Base-by-base conservation (phyloP, 768 basidiomycete species). In the Grammothele lineata region DNA sequence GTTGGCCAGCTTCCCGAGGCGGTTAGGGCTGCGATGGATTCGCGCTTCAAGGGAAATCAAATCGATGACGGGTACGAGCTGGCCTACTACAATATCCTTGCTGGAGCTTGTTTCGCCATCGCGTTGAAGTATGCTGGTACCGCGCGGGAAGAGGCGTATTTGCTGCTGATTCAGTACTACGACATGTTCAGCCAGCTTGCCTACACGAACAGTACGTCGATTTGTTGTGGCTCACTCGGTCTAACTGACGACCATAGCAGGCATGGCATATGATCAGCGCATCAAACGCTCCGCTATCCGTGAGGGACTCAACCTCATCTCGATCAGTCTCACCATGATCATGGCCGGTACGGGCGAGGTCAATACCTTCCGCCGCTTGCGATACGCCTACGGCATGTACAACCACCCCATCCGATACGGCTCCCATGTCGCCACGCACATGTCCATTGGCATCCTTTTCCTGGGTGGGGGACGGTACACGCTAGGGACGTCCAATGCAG, bases 261-360 rank as follows among this genome's bases (percentile, higher is more conserved):
- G 82, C 1, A 73, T 81, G 27, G 76, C 85, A 0, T 95, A 92
- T 56, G 92, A 96, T 60, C 83, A 86, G 49, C 86, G 85, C 58
- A 92, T 97, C 62, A 86, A 87, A 58, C 83, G 93, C 2, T 83
- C 87, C 5, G 86, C 92, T 3, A 78, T 94, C 19, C 78, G 93
- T 11, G 90, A 92, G 57, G 91, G 90, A 3, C 71, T 97, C 27
- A 94, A 89, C 59, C 70, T 94, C 33, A 86, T 98, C 45, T 87
- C 90, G 0, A 75, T 96, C 27, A 75, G 93, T 1, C 68, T 96
- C 25, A 83, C 88, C 60, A 87, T 95, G 77, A 87, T 98, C 35
- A 95, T 98, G 91, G 92, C 95, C 2, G 96, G 96, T 9, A 95
- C 93, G 0, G 96, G 96, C 3, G 93, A 98, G 64, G 80, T 97